Evolutionary conservation across 2,329 filamentous ascomycete species (phyloP).

Genomic region (Kalaharituber pfeilii): DNA sequence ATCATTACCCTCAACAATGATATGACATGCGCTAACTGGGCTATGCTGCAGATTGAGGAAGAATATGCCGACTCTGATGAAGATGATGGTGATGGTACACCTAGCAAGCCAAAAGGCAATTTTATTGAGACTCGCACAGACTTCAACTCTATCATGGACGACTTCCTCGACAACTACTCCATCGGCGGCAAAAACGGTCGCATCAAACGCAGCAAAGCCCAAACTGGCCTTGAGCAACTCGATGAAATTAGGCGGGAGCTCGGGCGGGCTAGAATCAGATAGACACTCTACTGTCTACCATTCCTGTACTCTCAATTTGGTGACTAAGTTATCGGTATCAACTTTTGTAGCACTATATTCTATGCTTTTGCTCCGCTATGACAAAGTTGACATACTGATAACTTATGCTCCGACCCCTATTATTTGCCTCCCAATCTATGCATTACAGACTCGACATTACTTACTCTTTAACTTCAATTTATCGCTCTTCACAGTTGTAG

Average conservation of each 20-base stretch:
- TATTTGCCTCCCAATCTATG: too few species aligned
- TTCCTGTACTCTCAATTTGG: too few species aligned
- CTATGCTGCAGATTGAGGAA: conserved; percentile 47
- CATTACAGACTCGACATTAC: too few species aligned
- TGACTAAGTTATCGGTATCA: too few species aligned
- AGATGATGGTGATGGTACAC: conserved; percentile 31
- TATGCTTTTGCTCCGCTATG: too few species aligned
- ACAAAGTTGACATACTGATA: too few species aligned
- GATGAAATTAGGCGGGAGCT: conserved; percentile 62
- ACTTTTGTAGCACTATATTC: too few species aligned
- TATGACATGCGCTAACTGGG: conserved; percentile 3
- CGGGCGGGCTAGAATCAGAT: conserved; percentile 13
- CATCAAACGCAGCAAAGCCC: conserved; percentile 63
- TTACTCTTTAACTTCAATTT: too few species aligned
- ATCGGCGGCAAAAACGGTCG: conserved; percentile 45
- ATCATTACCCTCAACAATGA: not conserved
- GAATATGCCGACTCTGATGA: conserved; percentile 43
- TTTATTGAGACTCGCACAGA: conserved; percentile 38
- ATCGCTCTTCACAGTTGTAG: too few species aligned
- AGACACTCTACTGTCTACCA: too few species aligned
- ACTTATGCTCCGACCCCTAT: too few species aligned
- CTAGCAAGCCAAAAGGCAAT: conserved; percentile 4
- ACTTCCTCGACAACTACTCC: conserved; percentile 63
- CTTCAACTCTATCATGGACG: conserved; percentile 82
- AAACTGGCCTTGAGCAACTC: conserved; percentile 69